A percentile compares a stretch with the other conserved stretches of the same genome.
These are phyloP conservation scores for Perkinsus marinus DNA, from an alignment of 169 alveolate genomes.

Conservation along the genomic window DNA sequence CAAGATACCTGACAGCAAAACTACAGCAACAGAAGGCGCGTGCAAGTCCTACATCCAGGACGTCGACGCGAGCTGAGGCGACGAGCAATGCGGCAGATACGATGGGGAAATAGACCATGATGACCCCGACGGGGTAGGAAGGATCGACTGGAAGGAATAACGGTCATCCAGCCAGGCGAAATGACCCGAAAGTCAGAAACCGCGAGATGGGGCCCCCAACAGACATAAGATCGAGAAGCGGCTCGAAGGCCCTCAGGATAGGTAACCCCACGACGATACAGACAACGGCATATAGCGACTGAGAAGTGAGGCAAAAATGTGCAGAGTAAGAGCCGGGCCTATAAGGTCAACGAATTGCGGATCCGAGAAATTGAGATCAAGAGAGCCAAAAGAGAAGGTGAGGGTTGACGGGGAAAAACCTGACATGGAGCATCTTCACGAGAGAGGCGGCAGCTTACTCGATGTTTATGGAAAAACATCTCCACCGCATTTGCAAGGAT, in stretches of 20 bases:
- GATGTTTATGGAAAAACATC: not conserved
- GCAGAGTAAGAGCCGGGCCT: not conserved
- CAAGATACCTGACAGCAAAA: not conserved
- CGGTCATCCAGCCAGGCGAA: too few species aligned
- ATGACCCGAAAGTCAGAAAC: too few species aligned
- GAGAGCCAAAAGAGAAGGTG: not conserved
- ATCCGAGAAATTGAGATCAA: not conserved
- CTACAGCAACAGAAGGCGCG: not conserved
- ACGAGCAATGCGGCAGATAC: not conserved
- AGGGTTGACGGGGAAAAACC: not conserved
- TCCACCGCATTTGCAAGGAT: not conserved
- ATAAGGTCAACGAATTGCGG: not conserved
- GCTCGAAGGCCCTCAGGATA: too few species aligned
- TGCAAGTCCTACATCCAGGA: not conserved
- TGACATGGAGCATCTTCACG: too few species aligned
- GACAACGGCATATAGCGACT: too few species aligned
- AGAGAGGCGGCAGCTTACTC: not conserved
- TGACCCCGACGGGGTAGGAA: too few species aligned
- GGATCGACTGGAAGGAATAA: too few species aligned
- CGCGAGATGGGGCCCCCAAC: too few species aligned
- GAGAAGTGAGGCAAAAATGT: not conserved
- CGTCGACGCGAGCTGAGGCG: not conserved
- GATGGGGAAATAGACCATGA: not conserved
- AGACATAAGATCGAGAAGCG: too few species aligned
- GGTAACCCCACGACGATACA: too few species aligned